phyloP scores from a whole-genome alignment of 106 monocot species.

The Posidonia australis region DNA sequence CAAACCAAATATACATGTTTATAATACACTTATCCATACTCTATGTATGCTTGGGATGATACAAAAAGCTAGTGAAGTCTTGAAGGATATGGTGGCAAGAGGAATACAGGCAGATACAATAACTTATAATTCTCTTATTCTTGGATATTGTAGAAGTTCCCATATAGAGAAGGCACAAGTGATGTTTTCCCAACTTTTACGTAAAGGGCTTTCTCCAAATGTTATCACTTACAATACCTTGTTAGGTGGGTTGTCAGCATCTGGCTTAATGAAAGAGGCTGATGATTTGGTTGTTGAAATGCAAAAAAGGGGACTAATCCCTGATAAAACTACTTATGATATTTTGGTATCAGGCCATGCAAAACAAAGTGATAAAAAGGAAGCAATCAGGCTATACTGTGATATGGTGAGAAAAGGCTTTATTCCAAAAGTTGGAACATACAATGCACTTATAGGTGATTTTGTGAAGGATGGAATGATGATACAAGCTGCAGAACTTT shows the following conservation, averaged over 20 bases:
- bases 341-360: conserved; percentile 65
- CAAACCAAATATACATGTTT: conserved; percentile 33
- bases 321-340: conserved; percentile 56
- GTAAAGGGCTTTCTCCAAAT: conserved; percentile 43
- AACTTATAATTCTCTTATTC: conserved; percentile 60
- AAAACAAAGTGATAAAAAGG: conserved; percentile 60
- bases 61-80: conserved; percentile 32
- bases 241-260: conserved; percentile 38
- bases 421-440: conserved; percentile 63
- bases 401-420: conserved; percentile 87
- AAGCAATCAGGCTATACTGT: conserved; percentile 62
- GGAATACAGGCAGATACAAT: conserved; percentile 44
- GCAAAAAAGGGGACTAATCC: conserved; percentile 35
- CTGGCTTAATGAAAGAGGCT: conserved; percentile 53
- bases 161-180: conserved; percentile 57
- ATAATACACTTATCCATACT: conserved; percentile 50
- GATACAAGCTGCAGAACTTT: conserved; percentile 71
- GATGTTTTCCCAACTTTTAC: conserved; percentile 48
- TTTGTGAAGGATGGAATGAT: conserved; percentile 80
- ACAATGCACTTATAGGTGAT: conserved; percentile 72
- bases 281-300: conserved; percentile 51
- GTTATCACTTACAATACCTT: conserved; percentile 63
- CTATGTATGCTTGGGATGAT: conserved; percentile 72
- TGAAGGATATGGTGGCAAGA: conserved; percentile 50
- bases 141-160: conserved; percentile 62